These are phyloP conservation scores for Pelargonium nanum DNA, from an alignment of 345 rosid species.

Conservation along the genomic window DNA sequence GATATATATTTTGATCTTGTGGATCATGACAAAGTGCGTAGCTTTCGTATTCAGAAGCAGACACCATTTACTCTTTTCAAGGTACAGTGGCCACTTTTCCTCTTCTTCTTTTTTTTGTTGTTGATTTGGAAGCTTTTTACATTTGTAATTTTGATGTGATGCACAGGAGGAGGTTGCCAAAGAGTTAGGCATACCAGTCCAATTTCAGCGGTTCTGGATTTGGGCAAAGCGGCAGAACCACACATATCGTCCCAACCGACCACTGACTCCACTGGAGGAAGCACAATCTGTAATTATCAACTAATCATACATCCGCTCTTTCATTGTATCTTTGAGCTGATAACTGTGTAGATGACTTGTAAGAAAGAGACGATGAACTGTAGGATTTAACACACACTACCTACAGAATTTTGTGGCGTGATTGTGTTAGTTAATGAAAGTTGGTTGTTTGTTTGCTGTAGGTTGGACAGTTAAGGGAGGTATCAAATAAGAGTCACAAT, in stretches of 20 bases:
- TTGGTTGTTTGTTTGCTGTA: slow-evolving; percentile 17
- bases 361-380: neutral
- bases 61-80: slow-evolving; percentile 59
- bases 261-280: slow-evolving; percentile 76
- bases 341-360: neutral
- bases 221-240: slow-evolving; percentile 99
- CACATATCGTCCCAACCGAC: slow-evolving; percentile 92
- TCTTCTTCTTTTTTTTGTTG: neutral
- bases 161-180: slow-evolving; percentile 88
- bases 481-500: slow-evolving; percentile 58
- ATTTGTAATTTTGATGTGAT: slow-evolving; percentile 10
- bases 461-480: slow-evolving; percentile 93
- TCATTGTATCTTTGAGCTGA: neutral
- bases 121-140: neutral
- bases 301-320: slow-evolving; percentile 1
- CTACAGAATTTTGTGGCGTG: neutral
- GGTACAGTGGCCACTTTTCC: slow-evolving; percentile 30
- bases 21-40: slow-evolving; percentile 90
- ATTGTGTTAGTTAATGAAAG: neutral
- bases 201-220: slow-evolving; percentile 81
- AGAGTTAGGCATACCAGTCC: slow-evolving; percentile 85
- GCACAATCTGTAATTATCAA: slow-evolving; percentile 48
- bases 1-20: slow-evolving; percentile 94
- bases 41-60: slow-evolving; percentile 87
- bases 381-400: neutral